Evolutionary conservation across 371 early-diverging fungal species (phyloP), one percentile per base, ranked within the genome.

Genomic region (Lichtheimia ramosa): DNA sequence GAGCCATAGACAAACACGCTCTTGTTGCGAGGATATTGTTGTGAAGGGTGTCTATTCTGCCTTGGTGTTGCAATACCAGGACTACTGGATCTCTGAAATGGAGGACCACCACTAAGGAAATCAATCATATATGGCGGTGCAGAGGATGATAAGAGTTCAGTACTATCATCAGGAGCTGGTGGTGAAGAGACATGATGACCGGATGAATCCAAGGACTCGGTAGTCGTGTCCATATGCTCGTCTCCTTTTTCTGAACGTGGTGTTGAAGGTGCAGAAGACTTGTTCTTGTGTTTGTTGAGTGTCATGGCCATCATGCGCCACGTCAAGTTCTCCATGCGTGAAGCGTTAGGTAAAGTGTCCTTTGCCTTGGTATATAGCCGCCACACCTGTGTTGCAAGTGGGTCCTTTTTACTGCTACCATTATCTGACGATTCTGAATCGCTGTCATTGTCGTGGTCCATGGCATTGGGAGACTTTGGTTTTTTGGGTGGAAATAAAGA

Each of bases 291-390:
- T 43, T 82, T 79, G 49, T 71, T 76, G 15, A 80, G 57, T 2
- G 77, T 76, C 73, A 84, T 73, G 13, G 82, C 82, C 88, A 87
- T 85, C 71, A 81, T 78, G n/a, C 88, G 77, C 88, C 88, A 88
- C 3, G 85, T 81, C 34, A 85, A 48, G 63, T 88, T 88, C 62
- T 88, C 88, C n/a, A 86, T 61, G n/a, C 88, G 77, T 41, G 76
- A 72, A 39, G 82, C 85, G 34, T 88, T 73, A 14, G 85, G 84
- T 24, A 85, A 52, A 6, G 73, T 74, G 54, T 84, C 84, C 63
- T 84, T 84, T 18, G 86, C 83, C 64, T 84, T 84, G 15, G 85
- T 83, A 61, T 82, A 86, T 48, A 88, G 56, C 15, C 82, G 75
- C 88, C 88, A 88, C 43, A 89, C 72, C 48, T 83, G 76, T 2